These are phyloP conservation scores for Sonneratia alba DNA, from an alignment of 345 rosid genomes.

Conservation along the genomic window DNA sequence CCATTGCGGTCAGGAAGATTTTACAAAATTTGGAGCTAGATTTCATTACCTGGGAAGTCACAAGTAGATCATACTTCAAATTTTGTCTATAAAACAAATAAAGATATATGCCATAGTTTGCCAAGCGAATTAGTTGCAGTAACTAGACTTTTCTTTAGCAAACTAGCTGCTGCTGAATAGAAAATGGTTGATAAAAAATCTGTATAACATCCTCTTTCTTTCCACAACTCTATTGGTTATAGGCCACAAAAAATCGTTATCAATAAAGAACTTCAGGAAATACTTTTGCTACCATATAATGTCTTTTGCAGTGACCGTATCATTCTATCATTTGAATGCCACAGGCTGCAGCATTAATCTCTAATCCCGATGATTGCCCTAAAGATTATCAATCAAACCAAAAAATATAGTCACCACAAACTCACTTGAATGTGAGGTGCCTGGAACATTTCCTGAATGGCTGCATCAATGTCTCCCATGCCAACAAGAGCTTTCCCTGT, in stretches of 20 bases:
- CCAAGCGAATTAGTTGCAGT: background rate
- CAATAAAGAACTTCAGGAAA: background rate
- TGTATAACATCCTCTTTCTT: background rate
- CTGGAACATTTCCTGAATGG: constrained; percentile 94
- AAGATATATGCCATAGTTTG: background rate
- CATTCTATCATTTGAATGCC: background rate
- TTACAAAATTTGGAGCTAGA: constrained; percentile 56
- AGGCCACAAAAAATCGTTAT: background rate
- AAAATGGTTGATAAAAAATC: background rate
- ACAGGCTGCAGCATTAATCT: background rate
- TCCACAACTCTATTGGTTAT: background rate
- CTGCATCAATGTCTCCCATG: constrained; percentile 78
- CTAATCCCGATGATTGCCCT: background rate
- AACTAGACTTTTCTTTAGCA: background rate
- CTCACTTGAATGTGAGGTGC: constrained; percentile 95
- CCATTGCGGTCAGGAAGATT: constrained; percentile 90
- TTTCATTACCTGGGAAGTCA: constrained; percentile 57
- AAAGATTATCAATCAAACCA: background rate
- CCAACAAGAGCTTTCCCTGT: constrained; percentile 55
- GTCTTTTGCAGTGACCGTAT: background rate
- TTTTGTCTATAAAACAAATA: too few species aligned
- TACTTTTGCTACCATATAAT: background rate
- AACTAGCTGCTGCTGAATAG: background rate
- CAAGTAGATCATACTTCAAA: background rate
- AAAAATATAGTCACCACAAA: constrained; percentile 8